These are phyloP conservation scores for Thalassiosira livingstoniorum DNA, from an alignment of 352 stramenopile genomes.

Conservation along the genomic window DNA sequence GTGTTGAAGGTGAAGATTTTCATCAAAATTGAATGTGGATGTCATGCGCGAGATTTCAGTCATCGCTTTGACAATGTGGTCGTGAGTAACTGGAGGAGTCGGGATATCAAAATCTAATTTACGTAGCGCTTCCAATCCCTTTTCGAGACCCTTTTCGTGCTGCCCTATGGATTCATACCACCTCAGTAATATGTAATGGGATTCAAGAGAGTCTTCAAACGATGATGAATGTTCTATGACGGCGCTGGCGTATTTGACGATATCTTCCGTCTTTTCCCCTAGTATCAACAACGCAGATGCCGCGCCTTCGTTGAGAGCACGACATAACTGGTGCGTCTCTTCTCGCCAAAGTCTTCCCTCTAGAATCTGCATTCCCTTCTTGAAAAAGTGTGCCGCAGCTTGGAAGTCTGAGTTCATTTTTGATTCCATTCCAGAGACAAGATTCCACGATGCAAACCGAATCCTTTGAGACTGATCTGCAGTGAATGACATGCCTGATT, in stretches of 20 bases:
- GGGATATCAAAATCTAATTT: constrained; percentile 28
- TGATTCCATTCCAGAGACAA: constrained; percentile 1
- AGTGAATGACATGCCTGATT: background rate
- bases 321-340: constrained; percentile 13
- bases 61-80: background rate
- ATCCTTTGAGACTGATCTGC: constrained; percentile 2
- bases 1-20: too few species aligned
- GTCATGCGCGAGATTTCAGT: too few species aligned
- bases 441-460: constrained; percentile 27
- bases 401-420: constrained; percentile 13
- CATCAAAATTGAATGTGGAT: too few species aligned
- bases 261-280: constrained; percentile 7
- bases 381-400: constrained; percentile 25
- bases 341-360: background rate
- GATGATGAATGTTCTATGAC: constrained; percentile 17
- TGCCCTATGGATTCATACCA: constrained; percentile 8
- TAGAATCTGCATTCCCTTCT: constrained; percentile 30
- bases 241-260: constrained; percentile 2
- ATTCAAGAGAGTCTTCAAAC: constrained; percentile 24
- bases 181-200: constrained; percentile 4
- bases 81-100: too few species aligned
- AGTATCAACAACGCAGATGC: constrained; percentile 12
- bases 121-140: constrained; percentile 5
- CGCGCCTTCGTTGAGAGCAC: constrained; percentile 17
- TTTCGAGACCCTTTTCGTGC: constrained; percentile 13